phyloP scores from a whole-genome alignment of 2,329 filamentous ascomycete genomes.

The Beauveria medogensis region DNA sequence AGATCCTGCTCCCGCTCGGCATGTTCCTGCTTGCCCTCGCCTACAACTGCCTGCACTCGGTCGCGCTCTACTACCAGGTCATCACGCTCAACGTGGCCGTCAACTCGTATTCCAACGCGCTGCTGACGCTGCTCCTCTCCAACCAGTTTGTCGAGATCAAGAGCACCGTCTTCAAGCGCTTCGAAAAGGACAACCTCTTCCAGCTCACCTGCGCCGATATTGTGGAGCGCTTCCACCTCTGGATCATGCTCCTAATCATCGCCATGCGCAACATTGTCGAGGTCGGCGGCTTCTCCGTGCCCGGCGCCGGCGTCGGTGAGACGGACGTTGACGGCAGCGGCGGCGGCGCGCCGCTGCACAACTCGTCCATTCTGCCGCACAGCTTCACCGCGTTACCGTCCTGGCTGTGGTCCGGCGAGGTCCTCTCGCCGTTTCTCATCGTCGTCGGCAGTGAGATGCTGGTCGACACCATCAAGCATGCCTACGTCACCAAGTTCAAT shows the following conservation, averaged over 20 bases:
- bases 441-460: slow-evolving; percentile 95
- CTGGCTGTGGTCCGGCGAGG: slow-evolving; percentile 70
- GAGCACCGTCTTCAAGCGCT: slow-evolving; percentile 95
- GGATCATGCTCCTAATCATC: slow-evolving; percentile 95
- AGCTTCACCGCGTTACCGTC: slow-evolving; percentile 85
- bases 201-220: slow-evolving; percentile 95
- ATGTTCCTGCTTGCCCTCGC: slow-evolving; percentile 81
- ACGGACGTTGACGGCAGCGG: slow-evolving; percentile 40
- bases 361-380: slow-evolving; percentile 71
- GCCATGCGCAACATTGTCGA: slow-evolving; percentile 94
- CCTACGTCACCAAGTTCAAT: slow-evolving; percentile 98
- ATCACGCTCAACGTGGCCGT: slow-evolving; percentile 97
- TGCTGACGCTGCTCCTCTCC: slow-evolving; percentile 84
- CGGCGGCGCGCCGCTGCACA: slow-evolving; percentile 51
- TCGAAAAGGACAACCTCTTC: slow-evolving; percentile 96
- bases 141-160: slow-evolving; percentile 99
- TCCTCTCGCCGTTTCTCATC: slow-evolving; percentile 85
- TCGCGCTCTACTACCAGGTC: slow-evolving; percentile 91
- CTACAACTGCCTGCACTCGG: slow-evolving; percentile 83
- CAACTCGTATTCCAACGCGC: slow-evolving; percentile 94
- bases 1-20: slow-evolving; percentile 78
- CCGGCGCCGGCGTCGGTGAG: slow-evolving; percentile 41
- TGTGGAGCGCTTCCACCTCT: slow-evolving; percentile 93
- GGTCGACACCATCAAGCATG: slow-evolving; percentile 94
- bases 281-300: slow-evolving; percentile 71